phyloP scores from a whole-genome alignment of 805 yeast genomes.

The Candida namnaoensis region DNA sequence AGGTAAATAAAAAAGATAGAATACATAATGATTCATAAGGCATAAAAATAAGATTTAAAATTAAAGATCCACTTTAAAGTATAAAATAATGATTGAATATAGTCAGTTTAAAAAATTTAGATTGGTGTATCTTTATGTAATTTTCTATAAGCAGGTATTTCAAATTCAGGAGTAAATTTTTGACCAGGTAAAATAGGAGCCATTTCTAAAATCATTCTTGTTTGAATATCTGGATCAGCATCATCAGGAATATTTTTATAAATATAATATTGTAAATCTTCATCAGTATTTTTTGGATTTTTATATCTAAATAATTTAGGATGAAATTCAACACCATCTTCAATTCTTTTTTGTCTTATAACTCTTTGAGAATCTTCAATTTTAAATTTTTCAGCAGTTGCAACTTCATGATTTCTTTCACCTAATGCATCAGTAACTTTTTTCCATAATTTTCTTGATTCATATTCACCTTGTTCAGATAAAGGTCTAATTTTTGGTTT shows the following conservation, averaged over 20 bases:
- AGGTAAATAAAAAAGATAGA: too few species aligned
- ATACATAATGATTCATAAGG: too few species aligned
- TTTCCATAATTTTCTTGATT: constrained; percentile 79
- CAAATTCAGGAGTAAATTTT: constrained; percentile 50
- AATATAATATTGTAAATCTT: constrained; percentile 52
- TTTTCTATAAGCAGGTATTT: constrained; percentile 61
- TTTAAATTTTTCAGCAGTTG: constrained; percentile 81
- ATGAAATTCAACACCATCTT: constrained; percentile 70
- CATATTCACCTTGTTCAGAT: constrained; percentile 70
- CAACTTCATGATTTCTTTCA: constrained; percentile 65
- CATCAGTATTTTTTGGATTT: constrained; percentile 23
- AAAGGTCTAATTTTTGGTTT: constrained; percentile 72
- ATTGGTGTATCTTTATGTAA: constrained; percentile 6
- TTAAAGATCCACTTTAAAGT: too few species aligned
- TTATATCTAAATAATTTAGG: constrained; percentile 65
- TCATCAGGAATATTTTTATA: constrained; percentile 54
- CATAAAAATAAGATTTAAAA: too few species aligned
- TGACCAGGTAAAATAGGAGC: constrained; percentile 87
- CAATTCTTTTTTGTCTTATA: constrained; percentile 62
- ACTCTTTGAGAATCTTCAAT: constrained; percentile 85
- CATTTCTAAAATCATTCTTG: constrained; percentile 47
- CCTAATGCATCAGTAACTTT: constrained; percentile 78
- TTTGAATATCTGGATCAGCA: constrained; percentile 43
- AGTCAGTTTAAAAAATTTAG: neutral
- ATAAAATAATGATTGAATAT: neutral